A percentile compares a stretch with the other conserved stretches of the same genome.
Evolutionary conservation across 139 green algal species (phyloP).

Genomic region (Nannochloris sp.): DNA sequence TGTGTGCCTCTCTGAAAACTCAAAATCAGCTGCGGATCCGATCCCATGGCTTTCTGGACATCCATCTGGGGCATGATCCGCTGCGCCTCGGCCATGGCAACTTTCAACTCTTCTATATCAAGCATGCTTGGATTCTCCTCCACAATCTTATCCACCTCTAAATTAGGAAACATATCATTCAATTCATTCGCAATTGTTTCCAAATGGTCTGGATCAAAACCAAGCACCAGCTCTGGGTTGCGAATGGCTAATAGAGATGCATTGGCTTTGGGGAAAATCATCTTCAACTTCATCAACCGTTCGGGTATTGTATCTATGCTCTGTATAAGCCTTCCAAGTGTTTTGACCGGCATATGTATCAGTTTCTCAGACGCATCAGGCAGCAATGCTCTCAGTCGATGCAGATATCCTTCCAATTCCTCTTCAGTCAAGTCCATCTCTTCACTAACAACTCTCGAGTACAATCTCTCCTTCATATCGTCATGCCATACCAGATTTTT

Average conservation of each 20-base stretch:
- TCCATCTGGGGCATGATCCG: slow-evolving; percentile 50
- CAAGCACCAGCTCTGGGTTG: slow-evolving; percentile 43
- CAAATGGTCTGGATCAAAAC: slow-evolving; percentile 33
- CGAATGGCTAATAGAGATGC: slow-evolving; percentile 38
- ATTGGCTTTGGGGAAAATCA: slow-evolving; percentile 53
- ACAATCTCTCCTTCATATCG: slow-evolving; percentile 54
- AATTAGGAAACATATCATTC: slow-evolving; percentile 42
- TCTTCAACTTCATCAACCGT: slow-evolving; percentile 47
- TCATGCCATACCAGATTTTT: slow-evolving; percentile 59
- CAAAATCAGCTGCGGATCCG: slow-evolving; percentile 60
- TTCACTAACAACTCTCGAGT: slow-evolving; percentile 41
- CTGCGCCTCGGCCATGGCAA: slow-evolving; percentile 36
- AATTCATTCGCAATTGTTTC: slow-evolving; percentile 24
- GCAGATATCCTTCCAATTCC: slow-evolving; percentile 44
- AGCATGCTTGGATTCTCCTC: slow-evolving; percentile 52
- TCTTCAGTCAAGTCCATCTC: slow-evolving; percentile 46
- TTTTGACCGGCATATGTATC: slow-evolving; percentile 23
- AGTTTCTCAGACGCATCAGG: slow-evolving; percentile 33
- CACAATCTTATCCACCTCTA: slow-evolving; percentile 50
- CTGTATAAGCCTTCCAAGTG: not conserved
- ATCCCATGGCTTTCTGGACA: slow-evolving; percentile 34
- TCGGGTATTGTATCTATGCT: slow-evolving; percentile 38
- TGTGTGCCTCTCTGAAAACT: slow-evolving; percentile 51
- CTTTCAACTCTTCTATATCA: slow-evolving; percentile 49
- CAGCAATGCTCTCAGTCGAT: slow-evolving; percentile 40